Base-by-base conservation (phyloP, 768 basidiomycete genomes). In the Lentinula raphanica region DNA sequence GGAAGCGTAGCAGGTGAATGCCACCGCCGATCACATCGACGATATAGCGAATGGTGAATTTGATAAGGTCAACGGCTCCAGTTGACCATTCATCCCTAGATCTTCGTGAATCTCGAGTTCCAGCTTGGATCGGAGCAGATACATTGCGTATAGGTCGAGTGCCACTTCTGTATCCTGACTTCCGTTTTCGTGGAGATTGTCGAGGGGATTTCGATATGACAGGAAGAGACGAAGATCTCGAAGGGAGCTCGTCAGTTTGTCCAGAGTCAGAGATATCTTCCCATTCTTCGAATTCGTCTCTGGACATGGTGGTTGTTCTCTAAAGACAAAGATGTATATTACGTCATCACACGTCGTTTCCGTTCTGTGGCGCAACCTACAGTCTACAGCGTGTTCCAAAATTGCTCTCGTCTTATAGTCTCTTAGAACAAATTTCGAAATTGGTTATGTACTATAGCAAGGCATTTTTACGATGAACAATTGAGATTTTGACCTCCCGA, bases 1-100 rank as follows among this genome's bases (percentile, higher is more conserved):
- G 88, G 55, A 64, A 73, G 39, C 81, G 79, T 58, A 89, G 74
- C 29, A 82, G 73, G 17, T 71, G 66, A 40, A 88, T 62, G 0
- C 82, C 77, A 19, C 68, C 73, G 40, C 66, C 67, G 57, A 84
- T 27, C 35, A 90, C 68, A 63, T 83, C 81, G 23, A 80, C 64
- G 19, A 70, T 27, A 65, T 85, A 89, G 6, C 58, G 57, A 9
- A 71, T 50, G 2, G 72, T 66, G 44, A 63, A 71, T 11, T 51
- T 58, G 28, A 28, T 15, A 46, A 29, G 11, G 32, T 51, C 27
- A 19, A 4, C 27, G 23, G 27, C 4, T 9, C 36, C 56, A 19
- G 23, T 35, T 9, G 45, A 44, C 54, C 54, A 56, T 42, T 60
- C 35, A 2, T 50, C 56, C 21, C 62, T 42, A 12, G 8, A 58